Base-by-base conservation (phyloP, 495 filamentous ascomycete genomes). In the Pseudotulostoma volvatum region DNA sequence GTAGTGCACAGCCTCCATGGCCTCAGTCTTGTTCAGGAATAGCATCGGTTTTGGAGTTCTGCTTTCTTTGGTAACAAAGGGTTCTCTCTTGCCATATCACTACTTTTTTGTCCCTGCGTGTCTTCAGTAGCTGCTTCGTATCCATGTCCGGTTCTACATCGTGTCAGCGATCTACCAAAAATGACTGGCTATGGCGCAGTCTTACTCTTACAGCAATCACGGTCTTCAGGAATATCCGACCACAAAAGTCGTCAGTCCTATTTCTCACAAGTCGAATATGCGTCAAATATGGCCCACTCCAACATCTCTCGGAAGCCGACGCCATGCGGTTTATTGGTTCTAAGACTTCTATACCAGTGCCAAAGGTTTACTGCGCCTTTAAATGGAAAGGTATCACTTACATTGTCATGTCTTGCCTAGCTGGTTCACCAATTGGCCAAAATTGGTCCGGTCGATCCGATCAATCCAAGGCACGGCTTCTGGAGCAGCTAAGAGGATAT, bases 341-440 rank as follows among this genome's bases (percentile, higher is more conserved):
- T 38, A 37, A 68, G 21, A 74, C 68, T 2, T 58, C 59, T 7
- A 59, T 76, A 18, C 68, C 70, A 5, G 64, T 71, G 0, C 70
- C 67, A 2, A 61, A 60, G 38, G 52, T 73, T 35, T 49, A 60
- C 38, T 71, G 61, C 47, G 52, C 67, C 18, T 73, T 73, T 44
- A 54, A 39, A 8, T 52, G 50, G 44, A 47, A 49, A 32, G 62
- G 49, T 3, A 38, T 40, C 15, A 63, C 61, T 0, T 73, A 66
- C 39, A 71, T 71, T 37, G 54, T 66, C 32, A 71, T 71, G 64
- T 56, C 70, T 37, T 54, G 60, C 42, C 63, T 72, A 28, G 37
- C 57, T 7, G 70, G 67, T 15, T 52, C 61, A 14, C 57, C 57
- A 4, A 51, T 67, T 36, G 49, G 48, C 36, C 37, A 23, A 25